phyloP scores from a whole-genome alignment of 1,139 yeast genomes.

The Saccharomycopsis hybrid region DNA sequence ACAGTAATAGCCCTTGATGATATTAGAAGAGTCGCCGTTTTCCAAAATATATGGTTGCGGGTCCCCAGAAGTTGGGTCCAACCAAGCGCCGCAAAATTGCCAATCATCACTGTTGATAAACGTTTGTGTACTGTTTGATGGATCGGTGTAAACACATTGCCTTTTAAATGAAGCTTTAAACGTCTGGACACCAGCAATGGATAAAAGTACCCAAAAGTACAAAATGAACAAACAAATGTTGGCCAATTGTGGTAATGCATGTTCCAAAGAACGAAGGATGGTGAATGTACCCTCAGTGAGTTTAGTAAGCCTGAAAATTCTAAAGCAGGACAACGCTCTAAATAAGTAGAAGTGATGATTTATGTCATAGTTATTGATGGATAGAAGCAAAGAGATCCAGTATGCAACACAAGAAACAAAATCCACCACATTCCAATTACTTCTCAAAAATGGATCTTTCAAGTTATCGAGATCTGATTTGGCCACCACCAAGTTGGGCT shows the following conservation, averaged over 20 bases:
- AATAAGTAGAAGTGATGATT: constrained; percentile 53
- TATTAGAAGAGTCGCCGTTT: constrained; percentile 34
- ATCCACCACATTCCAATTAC: constrained; percentile 84
- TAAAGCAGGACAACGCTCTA: constrained; percentile 64
- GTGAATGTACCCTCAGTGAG: constrained; percentile 72
- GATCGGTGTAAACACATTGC: constrained; percentile 86
- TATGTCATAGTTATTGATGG: constrained; percentile 44
- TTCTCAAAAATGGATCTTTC: constrained; percentile 64
- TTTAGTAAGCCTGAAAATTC: constrained; percentile 68
- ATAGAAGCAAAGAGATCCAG: constrained; percentile 69
- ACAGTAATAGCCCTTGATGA: constrained; percentile 71
- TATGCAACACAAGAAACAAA: constrained; percentile 60
- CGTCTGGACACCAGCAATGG: constrained; percentile 83
- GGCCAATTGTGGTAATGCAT: constrained; percentile 70
- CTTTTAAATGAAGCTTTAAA: constrained; percentile 79
- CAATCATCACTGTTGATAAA: constrained; percentile 39
- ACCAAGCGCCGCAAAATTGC: constrained; percentile 79
- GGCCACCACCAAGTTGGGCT: constrained; percentile 22
- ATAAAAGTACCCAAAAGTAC: constrained; percentile 79
- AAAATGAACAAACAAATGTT: constrained; percentile 73
- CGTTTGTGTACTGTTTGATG: constrained; percentile 53
- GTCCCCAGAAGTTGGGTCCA: constrained; percentile 39
- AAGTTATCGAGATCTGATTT: constrained; percentile 25
- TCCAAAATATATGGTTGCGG: constrained; percentile 47
- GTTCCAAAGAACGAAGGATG: constrained; percentile 61